These are phyloP conservation scores for Mycena filopes DNA, from an alignment of 768 basidiomycete genomes.

Conservation along the genomic window DNA sequence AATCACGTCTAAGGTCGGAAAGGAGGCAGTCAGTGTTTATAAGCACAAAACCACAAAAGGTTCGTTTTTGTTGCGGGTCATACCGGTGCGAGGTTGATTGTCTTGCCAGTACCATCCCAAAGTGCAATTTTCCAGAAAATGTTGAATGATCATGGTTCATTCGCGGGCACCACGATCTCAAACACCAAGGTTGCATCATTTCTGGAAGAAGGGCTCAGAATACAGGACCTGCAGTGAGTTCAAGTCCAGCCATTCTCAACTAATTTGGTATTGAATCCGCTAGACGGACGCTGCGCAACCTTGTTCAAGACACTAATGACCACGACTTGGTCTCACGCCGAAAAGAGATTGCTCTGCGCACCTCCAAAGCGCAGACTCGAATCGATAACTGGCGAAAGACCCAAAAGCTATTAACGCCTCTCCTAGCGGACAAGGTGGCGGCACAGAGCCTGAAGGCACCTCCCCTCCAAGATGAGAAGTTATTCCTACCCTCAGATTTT, in stretches of 20 bases:
- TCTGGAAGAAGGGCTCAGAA: background rate
- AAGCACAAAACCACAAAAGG: slow-evolving; percentile 1
- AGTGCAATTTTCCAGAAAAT: background rate
- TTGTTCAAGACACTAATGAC: background rate
- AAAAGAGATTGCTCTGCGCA: background rate
- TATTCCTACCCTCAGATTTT: no score
- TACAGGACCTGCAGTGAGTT: slow-evolving; percentile 10
- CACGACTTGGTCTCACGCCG: background rate
- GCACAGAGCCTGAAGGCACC: no score
- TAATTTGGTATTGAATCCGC: no score
- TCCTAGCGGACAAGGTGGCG: no score
- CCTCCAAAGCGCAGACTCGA: background rate
- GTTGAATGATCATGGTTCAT: background rate
- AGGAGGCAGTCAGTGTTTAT: slow-evolving; percentile 3
- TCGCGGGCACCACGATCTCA: no score
- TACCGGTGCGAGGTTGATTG: background rate
- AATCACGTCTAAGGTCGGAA: background rate
- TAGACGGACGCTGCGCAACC: background rate
- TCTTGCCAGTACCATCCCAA: background rate
- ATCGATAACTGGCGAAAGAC: background rate
- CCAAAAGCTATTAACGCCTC: no score
- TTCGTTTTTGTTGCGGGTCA: background rate
- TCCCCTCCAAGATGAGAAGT: no score
- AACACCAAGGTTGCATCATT: no score
- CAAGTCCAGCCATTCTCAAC: no score